Evolutionary conservation across 129 eudicot genomes (phyloP).

Genomic region (Helianthus tuberosus): DNA sequence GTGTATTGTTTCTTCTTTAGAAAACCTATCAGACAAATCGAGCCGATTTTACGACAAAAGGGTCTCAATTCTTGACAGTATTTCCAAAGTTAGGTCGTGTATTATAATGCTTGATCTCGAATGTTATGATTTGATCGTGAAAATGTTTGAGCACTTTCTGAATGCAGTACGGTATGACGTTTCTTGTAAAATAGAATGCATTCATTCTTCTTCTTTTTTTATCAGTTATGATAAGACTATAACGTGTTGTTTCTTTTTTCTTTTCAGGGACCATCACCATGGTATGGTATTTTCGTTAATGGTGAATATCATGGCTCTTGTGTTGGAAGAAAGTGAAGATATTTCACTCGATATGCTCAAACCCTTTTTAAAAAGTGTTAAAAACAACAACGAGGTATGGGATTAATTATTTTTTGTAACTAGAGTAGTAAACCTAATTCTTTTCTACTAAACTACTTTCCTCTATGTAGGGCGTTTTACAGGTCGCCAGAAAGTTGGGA

Average conservation of each 20-base stretch:
- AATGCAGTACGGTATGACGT: conserved; percentile 65
- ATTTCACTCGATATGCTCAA: conserved; percentile 61
- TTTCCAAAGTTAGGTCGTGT: conserved; percentile 87
- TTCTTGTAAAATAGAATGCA: neutral
- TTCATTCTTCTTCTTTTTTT: neutral
- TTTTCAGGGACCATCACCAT: conserved; percentile 66
- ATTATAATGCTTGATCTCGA: conserved; percentile 95
- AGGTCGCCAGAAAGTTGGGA: conserved; percentile 62
- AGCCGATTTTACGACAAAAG: conserved; percentile 68
- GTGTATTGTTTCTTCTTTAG: conserved; percentile 83
- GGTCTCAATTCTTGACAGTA: conserved; percentile 71
- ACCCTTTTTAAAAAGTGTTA: conserved; percentile 57
- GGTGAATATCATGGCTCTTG: conserved; percentile 86
- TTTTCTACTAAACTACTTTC: conserved; percentile 17
- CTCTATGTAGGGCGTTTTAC: conserved; percentile 50
- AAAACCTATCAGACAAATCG: conserved; percentile 60
- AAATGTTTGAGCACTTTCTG: conserved; percentile 85
- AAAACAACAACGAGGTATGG: conserved; percentile 52
- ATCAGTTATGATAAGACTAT: neutral
- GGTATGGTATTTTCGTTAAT: conserved; percentile 54
- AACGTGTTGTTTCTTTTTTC: neutral
- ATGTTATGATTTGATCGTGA: conserved; percentile 66
- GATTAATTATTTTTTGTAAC: neutral
- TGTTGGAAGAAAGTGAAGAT: conserved; percentile 93
- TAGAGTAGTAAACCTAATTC: neutral